Evolutionary conservation across 2,329 filamentous ascomycete genomes (phyloP).

Genomic region (Cryphonectria carpinicola): DNA sequence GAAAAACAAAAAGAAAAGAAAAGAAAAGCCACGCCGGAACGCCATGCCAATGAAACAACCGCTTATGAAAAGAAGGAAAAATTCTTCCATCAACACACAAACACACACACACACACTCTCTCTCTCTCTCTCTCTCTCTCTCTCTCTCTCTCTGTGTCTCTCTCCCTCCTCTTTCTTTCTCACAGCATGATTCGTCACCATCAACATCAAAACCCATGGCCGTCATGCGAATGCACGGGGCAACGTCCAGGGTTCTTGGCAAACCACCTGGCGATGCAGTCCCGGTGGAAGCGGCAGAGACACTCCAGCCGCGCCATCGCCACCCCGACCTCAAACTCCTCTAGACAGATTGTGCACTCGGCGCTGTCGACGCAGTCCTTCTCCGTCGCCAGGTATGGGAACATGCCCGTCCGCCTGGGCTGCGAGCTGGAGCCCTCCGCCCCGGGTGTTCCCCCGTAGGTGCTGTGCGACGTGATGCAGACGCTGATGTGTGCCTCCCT

Average conservation of each 20-base stretch:
- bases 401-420: conserved; percentile 61
- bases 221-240: conserved; percentile 68
- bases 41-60: conserved; percentile 18
- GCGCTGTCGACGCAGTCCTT: conserved; percentile 71
- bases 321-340: conserved; percentile 66
- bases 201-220: conserved; percentile 52
- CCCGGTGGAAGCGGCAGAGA: conserved; percentile 65
- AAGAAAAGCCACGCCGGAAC: conserved; percentile 7
- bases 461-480: conserved; percentile 61
- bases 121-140: neutral
- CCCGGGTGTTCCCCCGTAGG: conserved; percentile 42
- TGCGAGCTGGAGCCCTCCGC: conserved; percentile 30
- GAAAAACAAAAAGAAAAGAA: neutral
- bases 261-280: conserved; percentile 67
- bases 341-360: conserved; percentile 70
- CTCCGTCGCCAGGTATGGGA: conserved; percentile 66
- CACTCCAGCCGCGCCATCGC: conserved; percentile 70
- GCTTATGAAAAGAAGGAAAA: neutral
- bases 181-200: neutral
- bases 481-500: conserved; percentile 62
- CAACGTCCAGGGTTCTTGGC: conserved; percentile 64
- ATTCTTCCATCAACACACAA: neutral
- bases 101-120: neutral
- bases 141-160: neutral
- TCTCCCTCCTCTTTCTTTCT: neutral